Conservation (phyloP, 257 asterid genomes). For the Ocimum tenuiflorum region DNA sequence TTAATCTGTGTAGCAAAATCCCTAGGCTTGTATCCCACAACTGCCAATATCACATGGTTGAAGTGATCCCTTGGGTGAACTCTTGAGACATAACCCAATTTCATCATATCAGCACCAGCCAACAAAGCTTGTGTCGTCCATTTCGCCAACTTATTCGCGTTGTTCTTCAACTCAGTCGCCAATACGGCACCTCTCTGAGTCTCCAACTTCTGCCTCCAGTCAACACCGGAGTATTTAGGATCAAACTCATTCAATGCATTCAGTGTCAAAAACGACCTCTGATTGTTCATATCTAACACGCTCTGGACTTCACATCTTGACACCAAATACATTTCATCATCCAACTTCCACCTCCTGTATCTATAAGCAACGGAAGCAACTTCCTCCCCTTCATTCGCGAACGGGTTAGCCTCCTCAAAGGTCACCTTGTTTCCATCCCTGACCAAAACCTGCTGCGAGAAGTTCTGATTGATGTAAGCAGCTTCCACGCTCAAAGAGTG, state of each 20-base stretch:
- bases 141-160: slow-evolving; percentile 85
- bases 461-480: slow-evolving; percentile 86
- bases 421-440: slow-evolving; percentile 76
- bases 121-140: slow-evolving; percentile 94
- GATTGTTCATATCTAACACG: slow-evolving; percentile 67
- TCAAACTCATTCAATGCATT: slow-evolving; percentile 95
- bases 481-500: slow-evolving; percentile 87
- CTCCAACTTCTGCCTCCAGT: slow-evolving; percentile 97
- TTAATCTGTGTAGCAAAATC: slow-evolving; percentile 89
- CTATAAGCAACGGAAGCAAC: slow-evolving; percentile 89
- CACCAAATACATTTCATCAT: slow-evolving; percentile 63
- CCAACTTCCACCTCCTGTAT: slow-evolving; percentile 95
- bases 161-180: slow-evolving; percentile 95
- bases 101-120: slow-evolving; percentile 98
- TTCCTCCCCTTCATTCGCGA: slow-evolving; percentile 90
- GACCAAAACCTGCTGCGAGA: slow-evolving; percentile 85
- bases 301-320: slow-evolving; percentile 94
- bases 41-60: slow-evolving; percentile 88
- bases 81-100: slow-evolving; percentile 87
- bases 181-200: slow-evolving; percentile 95
- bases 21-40: slow-evolving; percentile 86
- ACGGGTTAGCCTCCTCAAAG: slow-evolving; percentile 90
- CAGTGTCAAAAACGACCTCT: slow-evolving; percentile 66
- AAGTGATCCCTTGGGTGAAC: slow-evolving; percentile 94
- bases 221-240: slow-evolving; percentile 86